Evolutionary conservation across 2,329 filamentous ascomycete genomes (phyloP).

Genomic region (Reticulascus tulasneorum): DNA sequence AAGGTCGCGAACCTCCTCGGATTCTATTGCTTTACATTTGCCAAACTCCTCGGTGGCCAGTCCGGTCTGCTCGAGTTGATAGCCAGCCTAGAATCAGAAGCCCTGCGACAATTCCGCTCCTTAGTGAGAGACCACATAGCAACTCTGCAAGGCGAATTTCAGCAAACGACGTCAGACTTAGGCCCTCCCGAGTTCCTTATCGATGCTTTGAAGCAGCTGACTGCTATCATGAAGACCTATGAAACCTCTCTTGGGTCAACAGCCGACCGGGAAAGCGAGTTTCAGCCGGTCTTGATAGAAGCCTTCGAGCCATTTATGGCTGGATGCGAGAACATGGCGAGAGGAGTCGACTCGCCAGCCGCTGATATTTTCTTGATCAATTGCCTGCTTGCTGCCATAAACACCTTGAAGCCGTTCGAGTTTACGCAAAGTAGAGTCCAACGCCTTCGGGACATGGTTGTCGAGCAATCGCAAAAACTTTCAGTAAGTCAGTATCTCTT

Average conservation of each 20-base stretch:
- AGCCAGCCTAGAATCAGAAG: slow-evolving; percentile 65
- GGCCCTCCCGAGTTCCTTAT: slow-evolving; percentile 75
- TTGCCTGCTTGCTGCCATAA: slow-evolving; percentile 58
- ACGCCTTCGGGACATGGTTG: slow-evolving; percentile 54
- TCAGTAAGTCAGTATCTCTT: slow-evolving; percentile 66
- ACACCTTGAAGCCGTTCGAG: slow-evolving; percentile 52
- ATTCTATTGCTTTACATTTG: slow-evolving; percentile 86
- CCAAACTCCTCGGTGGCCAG: slow-evolving; percentile 67
- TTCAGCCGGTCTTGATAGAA: slow-evolving; percentile 70
- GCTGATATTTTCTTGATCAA: slow-evolving; percentile 70
- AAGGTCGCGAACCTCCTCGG: slow-evolving; percentile 83
- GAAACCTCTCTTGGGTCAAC: slow-evolving; percentile 70
- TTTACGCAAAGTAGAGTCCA: slow-evolving; percentile 58
- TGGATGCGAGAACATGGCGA: slow-evolving; percentile 67
- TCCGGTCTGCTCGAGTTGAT: slow-evolving; percentile 70
- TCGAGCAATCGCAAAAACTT: slow-evolving; percentile 53
- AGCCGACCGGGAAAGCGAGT: slow-evolving; percentile 60
- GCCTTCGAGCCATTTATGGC: slow-evolving; percentile 82
- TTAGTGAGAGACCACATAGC: slow-evolving; percentile 78
- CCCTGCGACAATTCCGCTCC: slow-evolving; percentile 76
- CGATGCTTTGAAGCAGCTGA: slow-evolving; percentile 75
- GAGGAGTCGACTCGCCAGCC: slow-evolving; percentile 53
- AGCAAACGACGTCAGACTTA: slow-evolving; percentile 67
- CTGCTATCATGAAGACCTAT: slow-evolving; percentile 77
- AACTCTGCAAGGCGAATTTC: slow-evolving; percentile 67